Evolutionary conservation across 2,329 filamentous ascomycete species (phyloP), one percentile per base, ranked within the genome.

Genomic region (Colletotrichum orbiculare): DNA sequence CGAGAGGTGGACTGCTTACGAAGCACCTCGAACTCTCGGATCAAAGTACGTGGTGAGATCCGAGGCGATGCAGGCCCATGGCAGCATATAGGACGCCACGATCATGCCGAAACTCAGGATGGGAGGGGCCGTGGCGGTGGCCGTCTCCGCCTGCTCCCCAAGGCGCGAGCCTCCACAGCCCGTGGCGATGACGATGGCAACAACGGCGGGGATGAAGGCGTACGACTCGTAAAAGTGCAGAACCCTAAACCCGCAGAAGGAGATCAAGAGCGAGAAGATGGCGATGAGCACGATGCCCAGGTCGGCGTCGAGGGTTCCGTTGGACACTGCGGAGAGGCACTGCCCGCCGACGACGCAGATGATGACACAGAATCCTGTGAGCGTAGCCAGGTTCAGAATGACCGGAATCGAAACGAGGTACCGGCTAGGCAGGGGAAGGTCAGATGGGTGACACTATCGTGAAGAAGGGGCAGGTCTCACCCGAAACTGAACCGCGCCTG

Each of bases 401-500:
- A 89, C 84, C 2, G 87, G 83, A n/a, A 90, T 72, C 1, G 83
- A 85, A 39, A 88, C 84, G 17, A 86, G 76, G 70, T 88, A 89
- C 45, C 83, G 81, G 15, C 82, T 81, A 39, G 25, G 4, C 25
- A 25, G 25, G 25, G 3, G n/a, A 8, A 1, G 2, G 15, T 8
- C 55, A 6, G 54, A 65, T 66, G 68, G 69, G 59, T 33, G 41
- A 6, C 25, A 39, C 7, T 13, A 13, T 33, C 13, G 35, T 43
- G 13, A 15, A 38, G 42, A 35, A 11, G 10, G 37, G 42, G n/a
- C 41, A n/a, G 17, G 17, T 62, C 76, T 57, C 75, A 85, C 79
- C 86, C 87, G 71, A 89, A 91, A 45, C 83, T 85, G 73, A 85
- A 90, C 25, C 88, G 80, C 4, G 88, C 87, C 69, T 88, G 86